Evolutionary conservation across 2,329 filamentous ascomycete species (phyloP).

Genomic region (Pyrenophora seminiperda): DNA sequence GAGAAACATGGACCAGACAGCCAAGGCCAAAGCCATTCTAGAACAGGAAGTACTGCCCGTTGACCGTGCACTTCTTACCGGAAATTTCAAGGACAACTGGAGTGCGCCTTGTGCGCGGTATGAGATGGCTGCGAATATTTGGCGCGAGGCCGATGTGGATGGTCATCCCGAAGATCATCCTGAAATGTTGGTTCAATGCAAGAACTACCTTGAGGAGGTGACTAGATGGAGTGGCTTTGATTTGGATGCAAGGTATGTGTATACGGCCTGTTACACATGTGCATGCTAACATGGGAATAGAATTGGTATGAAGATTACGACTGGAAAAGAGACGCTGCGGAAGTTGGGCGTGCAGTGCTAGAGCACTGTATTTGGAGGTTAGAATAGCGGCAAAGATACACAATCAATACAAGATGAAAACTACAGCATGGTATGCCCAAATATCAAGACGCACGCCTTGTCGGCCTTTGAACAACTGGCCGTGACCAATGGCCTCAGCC

Average conservation of each 20-base stretch:
- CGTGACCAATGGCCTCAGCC: no score
- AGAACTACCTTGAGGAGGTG: constrained; percentile 68
- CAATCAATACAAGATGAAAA: background rate
- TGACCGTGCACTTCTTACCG: constrained; percentile 61
- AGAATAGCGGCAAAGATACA: background rate
- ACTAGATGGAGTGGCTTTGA: constrained; percentile 73
- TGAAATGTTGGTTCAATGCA: constrained; percentile 64
- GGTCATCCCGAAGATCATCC: constrained; percentile 42
- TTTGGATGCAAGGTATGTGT: constrained; percentile 66
- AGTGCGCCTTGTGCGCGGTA: constrained; percentile 77
- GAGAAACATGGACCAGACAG: constrained; percentile 65
- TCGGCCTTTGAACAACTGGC: no score
- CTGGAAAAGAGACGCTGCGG: constrained; percentile 67
- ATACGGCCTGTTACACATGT: background rate
- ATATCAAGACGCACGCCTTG: background rate
- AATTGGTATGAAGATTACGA: constrained; percentile 74
- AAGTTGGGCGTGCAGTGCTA: constrained; percentile 35
- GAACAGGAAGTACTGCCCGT: constrained; percentile 66
- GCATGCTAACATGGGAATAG: constrained; percentile 25
- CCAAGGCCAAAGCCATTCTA: constrained; percentile 69
- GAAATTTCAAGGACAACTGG: constrained; percentile 70
- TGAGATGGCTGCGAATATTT: constrained; percentile 81
- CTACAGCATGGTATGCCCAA: background rate
- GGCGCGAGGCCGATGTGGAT: constrained; percentile 65
- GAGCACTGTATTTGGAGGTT: background rate